A percentile compares a stretch with the other conserved stretches of the same genome.
Evolutionary conservation across 257 asterid genomes (phyloP).

Genomic region (Anisodus acutangulus): DNA sequence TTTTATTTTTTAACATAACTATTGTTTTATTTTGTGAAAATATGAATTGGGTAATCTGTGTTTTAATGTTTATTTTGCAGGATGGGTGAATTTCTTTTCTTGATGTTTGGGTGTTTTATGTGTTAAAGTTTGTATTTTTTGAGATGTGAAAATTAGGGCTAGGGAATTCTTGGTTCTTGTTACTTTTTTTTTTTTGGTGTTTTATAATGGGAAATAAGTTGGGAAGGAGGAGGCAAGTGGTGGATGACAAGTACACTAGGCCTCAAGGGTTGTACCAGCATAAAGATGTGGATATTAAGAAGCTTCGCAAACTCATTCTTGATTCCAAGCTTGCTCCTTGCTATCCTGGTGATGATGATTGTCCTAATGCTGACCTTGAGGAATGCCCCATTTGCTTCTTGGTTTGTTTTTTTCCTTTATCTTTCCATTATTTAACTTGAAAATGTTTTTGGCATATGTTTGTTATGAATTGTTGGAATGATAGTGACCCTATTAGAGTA

Average conservation of each 20-base stretch:
- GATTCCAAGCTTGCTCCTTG: constrained; percentile 98
- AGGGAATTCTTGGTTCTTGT: constrained; percentile 23
- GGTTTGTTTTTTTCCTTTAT: constrained; percentile 54
- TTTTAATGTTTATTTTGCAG: not conserved
- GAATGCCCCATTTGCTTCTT: constrained; percentile 99
- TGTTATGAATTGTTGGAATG: not conserved
- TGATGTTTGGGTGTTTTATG: not conserved
- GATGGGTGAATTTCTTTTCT: constrained; percentile 25
- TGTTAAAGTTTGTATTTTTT: not conserved
- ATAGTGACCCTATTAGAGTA: not conserved
- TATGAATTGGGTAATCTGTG: not conserved
- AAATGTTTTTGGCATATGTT: constrained; percentile 24
- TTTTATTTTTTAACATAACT: not conserved
- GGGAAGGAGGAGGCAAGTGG: constrained; percentile 94
- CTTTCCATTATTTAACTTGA: not conserved
- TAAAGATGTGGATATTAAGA: constrained; percentile 96
- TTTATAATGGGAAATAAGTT: constrained; percentile 88
- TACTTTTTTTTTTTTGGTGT: constrained; percentile 29
- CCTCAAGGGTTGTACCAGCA: constrained; percentile 99
- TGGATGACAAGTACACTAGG: constrained; percentile 98
- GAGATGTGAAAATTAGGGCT: constrained; percentile 33
- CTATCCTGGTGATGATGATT: constrained; percentile 95
- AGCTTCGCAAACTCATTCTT: constrained; percentile 90
- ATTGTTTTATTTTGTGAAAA: not conserved
- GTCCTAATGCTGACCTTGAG: constrained; percentile 71